phyloP scores from a whole-genome alignment of 176 grass and related monocot genomes.

The Panicum miliaceum region DNA sequence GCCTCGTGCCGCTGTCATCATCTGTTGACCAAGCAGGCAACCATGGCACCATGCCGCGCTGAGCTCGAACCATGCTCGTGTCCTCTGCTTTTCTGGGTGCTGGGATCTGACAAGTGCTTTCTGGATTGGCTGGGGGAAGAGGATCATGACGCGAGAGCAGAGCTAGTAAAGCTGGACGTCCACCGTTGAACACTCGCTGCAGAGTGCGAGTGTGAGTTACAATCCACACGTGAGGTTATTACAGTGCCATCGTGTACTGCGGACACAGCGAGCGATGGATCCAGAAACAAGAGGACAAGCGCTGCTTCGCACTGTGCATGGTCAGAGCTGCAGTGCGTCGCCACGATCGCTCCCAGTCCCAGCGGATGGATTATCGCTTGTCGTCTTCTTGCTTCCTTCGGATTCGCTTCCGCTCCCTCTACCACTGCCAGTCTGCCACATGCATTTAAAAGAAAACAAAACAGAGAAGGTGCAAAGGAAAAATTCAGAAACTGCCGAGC shows the following conservation, averaged over 20 bases:
- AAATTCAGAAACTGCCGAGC: too few relatives aligned
- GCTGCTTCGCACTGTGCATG: not conserved
- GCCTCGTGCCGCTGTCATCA: too few relatives aligned
- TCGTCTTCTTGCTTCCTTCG: not conserved
- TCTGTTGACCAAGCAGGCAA: too few relatives aligned
- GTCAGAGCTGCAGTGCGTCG: not conserved
- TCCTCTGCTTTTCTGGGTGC: not conserved
- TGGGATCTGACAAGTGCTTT: too few relatives aligned
- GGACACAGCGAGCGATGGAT: not conserved
- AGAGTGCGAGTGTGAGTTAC: too few relatives aligned
- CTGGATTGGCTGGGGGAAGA: not conserved
- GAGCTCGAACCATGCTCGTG: too few relatives aligned
- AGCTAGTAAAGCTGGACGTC: not conserved
- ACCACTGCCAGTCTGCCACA: too few relatives aligned
- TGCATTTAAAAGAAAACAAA: too few relatives aligned
- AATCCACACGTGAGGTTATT: not conserved
- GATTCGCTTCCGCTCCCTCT: not conserved
- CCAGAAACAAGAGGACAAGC: not conserved
- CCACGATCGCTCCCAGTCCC: too few relatives aligned
- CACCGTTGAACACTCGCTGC: not conserved
- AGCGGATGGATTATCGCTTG: not conserved
- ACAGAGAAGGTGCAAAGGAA: too few relatives aligned
- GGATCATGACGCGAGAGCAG: not conserved
- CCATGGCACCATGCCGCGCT: too few relatives aligned
- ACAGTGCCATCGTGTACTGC: not conserved